Percentiles rank a stretch among this genome's conserved stretches.
Conservation (phyloP, 305 asterid species). For the Vinca major region DNA sequence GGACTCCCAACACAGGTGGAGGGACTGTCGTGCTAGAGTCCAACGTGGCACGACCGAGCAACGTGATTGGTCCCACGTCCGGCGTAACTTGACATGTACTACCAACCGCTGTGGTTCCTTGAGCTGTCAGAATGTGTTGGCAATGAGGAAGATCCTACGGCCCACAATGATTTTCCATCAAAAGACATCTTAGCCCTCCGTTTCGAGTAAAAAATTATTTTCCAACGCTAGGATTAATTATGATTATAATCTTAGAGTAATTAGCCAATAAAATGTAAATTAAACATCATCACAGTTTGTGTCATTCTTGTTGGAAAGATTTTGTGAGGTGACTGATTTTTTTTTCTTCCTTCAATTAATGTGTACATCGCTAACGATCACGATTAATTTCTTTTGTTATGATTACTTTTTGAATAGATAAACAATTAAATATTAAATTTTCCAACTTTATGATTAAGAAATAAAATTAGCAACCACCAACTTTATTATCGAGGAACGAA, state of each 20-base stretch:
- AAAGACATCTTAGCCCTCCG: constrained; percentile 23
- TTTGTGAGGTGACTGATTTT: no score
- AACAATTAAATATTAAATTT: background rate
- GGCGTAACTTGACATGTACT: constrained; percentile 26
- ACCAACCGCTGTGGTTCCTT: constrained; percentile 35
- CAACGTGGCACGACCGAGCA: constrained; percentile 51
- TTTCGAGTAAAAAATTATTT: constrained; percentile 7
- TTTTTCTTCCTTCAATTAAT: no score
- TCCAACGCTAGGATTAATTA: no score
- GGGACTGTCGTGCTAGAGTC: constrained; percentile 24
- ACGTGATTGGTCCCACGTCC: constrained; percentile 49
- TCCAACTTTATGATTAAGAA: background rate
- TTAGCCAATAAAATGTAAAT: no score
- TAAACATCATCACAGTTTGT: no score
- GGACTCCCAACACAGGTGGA: constrained; percentile 5
- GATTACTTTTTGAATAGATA: no score
- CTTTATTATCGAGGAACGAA: background rate
- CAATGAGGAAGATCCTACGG: constrained; percentile 20
- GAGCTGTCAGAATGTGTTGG: constrained; percentile 44
- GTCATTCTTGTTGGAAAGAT: no score
- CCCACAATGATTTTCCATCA: background rate
- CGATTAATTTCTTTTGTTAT: no score
- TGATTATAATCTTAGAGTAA: no score
- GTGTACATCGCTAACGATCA: no score
- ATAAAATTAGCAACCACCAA: background rate